Conservation (phyloP, 225 moss, liverwort and hornwort species). For the Pseudoscleropodium purum region DNA sequence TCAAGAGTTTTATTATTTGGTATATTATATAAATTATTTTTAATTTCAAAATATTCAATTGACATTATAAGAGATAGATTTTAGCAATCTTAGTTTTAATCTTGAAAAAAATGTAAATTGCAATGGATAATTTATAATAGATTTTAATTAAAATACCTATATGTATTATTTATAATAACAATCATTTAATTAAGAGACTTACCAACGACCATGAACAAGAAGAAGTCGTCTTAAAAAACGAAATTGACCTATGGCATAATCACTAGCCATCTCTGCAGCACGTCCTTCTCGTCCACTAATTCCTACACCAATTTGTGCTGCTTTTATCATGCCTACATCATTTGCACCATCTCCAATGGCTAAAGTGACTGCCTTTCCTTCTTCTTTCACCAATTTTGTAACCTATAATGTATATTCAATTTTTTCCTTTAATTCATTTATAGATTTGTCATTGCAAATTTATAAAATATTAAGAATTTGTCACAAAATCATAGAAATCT, state of each 20-base stretch:
- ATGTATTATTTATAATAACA: too few relatives aligned
- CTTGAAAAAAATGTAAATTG: accelerated
- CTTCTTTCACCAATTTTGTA: constrained; percentile 61
- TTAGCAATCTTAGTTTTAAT: background rate
- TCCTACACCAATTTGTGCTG: constrained; percentile 88
- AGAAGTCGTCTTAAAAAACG: constrained; percentile 71
- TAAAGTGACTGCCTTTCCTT: constrained; percentile 46
- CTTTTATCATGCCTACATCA: constrained; percentile 94
- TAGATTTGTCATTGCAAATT: too few relatives aligned
- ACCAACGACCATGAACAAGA: constrained; percentile 77
- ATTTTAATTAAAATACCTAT: background rate
- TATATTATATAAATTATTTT: too few relatives aligned
- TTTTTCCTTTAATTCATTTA: background rate
- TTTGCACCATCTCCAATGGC: constrained; percentile 98
- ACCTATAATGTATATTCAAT: constrained; percentile 16
- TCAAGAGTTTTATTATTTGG: too few relatives aligned
- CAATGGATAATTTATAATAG: background rate
- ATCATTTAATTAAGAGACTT: background rate
- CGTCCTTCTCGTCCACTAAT: constrained; percentile 85
- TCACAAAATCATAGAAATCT: background rate
- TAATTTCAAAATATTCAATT: background rate
- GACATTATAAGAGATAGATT: background rate
- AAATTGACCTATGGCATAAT: constrained; percentile 83
- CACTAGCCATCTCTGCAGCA: constrained; percentile 89
- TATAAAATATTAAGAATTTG: background rate